phyloP scores from a whole-genome alignment of 768 basidiomycete genomes.

The Pholiota molesta region DNA sequence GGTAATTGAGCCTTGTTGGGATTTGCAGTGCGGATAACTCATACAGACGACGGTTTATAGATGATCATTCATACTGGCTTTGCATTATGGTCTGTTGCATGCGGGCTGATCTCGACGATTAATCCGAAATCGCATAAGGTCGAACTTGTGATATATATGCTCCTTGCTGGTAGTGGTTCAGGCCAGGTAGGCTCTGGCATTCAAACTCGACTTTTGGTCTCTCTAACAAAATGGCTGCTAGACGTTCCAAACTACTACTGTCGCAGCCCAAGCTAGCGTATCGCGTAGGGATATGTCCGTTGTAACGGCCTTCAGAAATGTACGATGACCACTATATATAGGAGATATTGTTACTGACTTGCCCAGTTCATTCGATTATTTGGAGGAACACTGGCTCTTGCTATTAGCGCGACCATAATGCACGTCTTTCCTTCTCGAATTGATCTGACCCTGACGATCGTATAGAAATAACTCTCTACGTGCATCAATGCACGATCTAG shows the following conservation, averaged over 20 bases:
- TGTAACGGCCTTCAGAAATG: slow-evolving; percentile 70
- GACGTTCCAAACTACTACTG: slow-evolving; percentile 67
- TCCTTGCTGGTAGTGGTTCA: slow-evolving; percentile 61
- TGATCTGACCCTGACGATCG: background rate
- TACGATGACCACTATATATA: slow-evolving; percentile 19
- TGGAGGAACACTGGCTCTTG: slow-evolving; percentile 70
- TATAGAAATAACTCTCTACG: slow-evolving; percentile 52
- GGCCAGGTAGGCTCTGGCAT: slow-evolving; percentile 48
- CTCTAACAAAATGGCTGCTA: slow-evolving; percentile 22
- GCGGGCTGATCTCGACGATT: slow-evolving; percentile 71
- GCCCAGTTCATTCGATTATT: slow-evolving; percentile 65
- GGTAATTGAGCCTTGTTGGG: slow-evolving; percentile 28
- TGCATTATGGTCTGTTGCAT: slow-evolving; percentile 67
- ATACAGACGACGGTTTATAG: slow-evolving; percentile 30
- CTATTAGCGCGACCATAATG: slow-evolving; percentile 64
- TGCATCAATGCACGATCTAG: slow-evolving; percentile 38
- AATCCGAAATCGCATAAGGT: slow-evolving; percentile 48
- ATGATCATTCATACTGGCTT: slow-evolving; percentile 67
- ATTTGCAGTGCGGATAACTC: background rate
- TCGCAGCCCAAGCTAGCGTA: slow-evolving; percentile 76
- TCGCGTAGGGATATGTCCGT: slow-evolving; percentile 74
- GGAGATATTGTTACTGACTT: slow-evolving; percentile 2
- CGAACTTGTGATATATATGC: slow-evolving; percentile 60
- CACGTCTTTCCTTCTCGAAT: slow-evolving; percentile 23
- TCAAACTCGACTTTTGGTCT: background rate